A percentile compares a stretch with the other conserved stretches of the same genome.
Conservation (phyloP, 2,329 filamentous ascomycete species). For the Pestalotiopsis sp. region DNA sequence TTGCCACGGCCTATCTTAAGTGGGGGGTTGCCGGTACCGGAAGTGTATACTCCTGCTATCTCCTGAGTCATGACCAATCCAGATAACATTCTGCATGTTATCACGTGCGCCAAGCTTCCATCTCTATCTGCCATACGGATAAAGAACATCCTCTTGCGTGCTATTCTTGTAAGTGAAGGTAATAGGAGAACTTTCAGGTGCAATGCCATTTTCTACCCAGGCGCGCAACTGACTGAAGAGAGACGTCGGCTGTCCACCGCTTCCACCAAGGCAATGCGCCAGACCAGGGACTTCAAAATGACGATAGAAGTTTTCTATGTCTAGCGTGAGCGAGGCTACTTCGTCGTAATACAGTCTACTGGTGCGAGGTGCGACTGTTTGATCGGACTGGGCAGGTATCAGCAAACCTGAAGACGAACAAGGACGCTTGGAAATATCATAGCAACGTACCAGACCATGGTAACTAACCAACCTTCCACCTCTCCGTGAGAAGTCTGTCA, state of each 20-base stretch:
- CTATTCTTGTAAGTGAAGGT: neutral
- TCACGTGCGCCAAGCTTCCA: too few relatives aligned
- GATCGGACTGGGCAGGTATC: neutral
- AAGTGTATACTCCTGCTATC: neutral
- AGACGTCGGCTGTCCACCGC: neutral
- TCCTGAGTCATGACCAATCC: neutral
- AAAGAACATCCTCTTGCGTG: neutral
- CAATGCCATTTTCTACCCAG: slow-evolving; percentile 10
- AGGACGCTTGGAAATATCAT: neutral
- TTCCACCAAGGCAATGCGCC: slow-evolving; percentile 3
- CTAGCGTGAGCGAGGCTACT: neutral
- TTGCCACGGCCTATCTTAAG: neutral
- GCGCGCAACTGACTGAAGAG: neutral
- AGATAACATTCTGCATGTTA: too few relatives aligned
- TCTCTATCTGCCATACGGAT: neutral
- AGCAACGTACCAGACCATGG: neutral
- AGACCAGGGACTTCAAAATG: neutral
- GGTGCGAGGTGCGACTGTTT: neutral
- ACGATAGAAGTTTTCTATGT: neutral
- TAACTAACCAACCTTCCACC: slow-evolving; percentile 2
- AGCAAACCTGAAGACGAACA: neutral
- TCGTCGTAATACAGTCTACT: neutral
- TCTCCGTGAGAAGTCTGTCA: neutral
- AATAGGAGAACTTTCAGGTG: neutral
- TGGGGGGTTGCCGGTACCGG: neutral